These are phyloP conservation scores for Cordyceps farinosa DNA, from an alignment of 2,329 filamentous ascomycete species.

Conservation along the genomic window DNA sequence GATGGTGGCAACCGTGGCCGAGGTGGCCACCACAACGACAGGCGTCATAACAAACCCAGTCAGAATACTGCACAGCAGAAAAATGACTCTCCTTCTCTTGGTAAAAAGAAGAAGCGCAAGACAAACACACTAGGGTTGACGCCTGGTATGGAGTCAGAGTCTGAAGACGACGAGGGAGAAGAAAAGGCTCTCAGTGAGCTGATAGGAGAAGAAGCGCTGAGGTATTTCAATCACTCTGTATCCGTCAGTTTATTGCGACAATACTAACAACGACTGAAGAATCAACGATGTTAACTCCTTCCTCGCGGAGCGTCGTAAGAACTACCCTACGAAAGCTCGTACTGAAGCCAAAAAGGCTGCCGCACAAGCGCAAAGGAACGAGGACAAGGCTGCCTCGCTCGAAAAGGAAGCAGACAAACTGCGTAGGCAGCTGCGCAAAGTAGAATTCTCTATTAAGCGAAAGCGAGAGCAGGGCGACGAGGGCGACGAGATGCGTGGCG, in stretches of 20 bases:
- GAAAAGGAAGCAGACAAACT: constrained; percentile 61
- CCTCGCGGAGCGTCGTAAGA: constrained; percentile 74
- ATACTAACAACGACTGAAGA: constrained; percentile 31
- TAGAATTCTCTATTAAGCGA: constrained; percentile 66
- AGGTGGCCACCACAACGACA: constrained; percentile 45
- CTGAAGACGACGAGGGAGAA: constrained; percentile 66
- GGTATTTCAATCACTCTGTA: constrained; percentile 35
- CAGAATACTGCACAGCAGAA: constrained; percentile 22
- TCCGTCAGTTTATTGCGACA: not conserved
- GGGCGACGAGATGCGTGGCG: constrained; percentile 61
- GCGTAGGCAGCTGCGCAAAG: constrained; percentile 62
- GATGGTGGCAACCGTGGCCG: constrained; percentile 37
- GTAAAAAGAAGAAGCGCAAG: constrained; percentile 69
- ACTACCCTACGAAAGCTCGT: constrained; percentile 75
- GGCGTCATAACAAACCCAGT: constrained; percentile 36
- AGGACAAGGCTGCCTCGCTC: constrained; percentile 59
- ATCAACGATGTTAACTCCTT: constrained; percentile 72
- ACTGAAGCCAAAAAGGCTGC: constrained; percentile 59
- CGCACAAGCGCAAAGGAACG: constrained; percentile 42
- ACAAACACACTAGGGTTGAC: constrained; percentile 70
- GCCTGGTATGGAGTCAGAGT: constrained; percentile 59
- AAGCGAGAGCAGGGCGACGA: constrained; percentile 66
- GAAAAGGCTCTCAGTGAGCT: constrained; percentile 62
- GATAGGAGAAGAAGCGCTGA: constrained; percentile 52
- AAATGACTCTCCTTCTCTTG: constrained; percentile 43